These are phyloP conservation scores for Coniella lustricola DNA, from an alignment of 2,329 filamentous ascomycete genomes.

Conservation along the genomic window DNA sequence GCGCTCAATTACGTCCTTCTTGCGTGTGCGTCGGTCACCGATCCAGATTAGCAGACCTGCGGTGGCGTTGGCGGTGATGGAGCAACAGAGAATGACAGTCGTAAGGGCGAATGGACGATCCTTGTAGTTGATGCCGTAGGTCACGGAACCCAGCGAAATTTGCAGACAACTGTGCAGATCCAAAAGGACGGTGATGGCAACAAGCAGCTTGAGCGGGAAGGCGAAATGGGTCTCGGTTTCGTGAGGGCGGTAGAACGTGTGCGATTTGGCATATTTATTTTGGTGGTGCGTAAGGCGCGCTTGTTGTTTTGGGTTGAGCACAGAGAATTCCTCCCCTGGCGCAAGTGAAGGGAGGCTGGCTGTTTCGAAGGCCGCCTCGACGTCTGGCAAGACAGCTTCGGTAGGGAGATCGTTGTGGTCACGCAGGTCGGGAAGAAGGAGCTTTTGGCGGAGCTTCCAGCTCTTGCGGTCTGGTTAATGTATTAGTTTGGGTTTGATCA, in stretches of 20 bases:
- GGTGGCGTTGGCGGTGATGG: conserved; percentile 69
- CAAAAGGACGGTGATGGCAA: conserved; percentile 71
- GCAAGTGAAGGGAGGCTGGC: conserved; percentile 31
- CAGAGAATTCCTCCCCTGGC: conserved; percentile 45
- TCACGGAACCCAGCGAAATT: conserved; percentile 69
- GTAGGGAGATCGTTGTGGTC: conserved; percentile 63
- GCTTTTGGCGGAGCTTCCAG: conserved; percentile 57
- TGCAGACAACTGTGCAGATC: conserved; percentile 76
- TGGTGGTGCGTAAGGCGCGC: conserved; percentile 68
- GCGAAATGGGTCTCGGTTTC: conserved; percentile 76
- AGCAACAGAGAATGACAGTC: conserved; percentile 72
- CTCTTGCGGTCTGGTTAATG: conserved; percentile 40
- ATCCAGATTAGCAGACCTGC: conserved; percentile 71
- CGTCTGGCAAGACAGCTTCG: conserved; percentile 26
- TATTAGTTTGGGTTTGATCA: background rate
- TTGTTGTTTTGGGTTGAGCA: conserved; percentile 61
- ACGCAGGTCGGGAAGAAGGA: conserved; percentile 52
- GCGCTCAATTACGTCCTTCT: conserved; percentile 77
- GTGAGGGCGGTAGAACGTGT: conserved; percentile 85
- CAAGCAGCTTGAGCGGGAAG: conserved; percentile 66
- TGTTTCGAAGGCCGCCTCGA: conserved; percentile 36
- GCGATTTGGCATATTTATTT: conserved; percentile 70
- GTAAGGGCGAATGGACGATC: conserved; percentile 65
- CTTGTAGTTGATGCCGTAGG: conserved; percentile 70
- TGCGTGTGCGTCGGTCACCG: conserved; percentile 69